Base-by-base conservation (phyloP, 2,329 filamentous ascomycete species). In the Diaporthe caulivora region DNA sequence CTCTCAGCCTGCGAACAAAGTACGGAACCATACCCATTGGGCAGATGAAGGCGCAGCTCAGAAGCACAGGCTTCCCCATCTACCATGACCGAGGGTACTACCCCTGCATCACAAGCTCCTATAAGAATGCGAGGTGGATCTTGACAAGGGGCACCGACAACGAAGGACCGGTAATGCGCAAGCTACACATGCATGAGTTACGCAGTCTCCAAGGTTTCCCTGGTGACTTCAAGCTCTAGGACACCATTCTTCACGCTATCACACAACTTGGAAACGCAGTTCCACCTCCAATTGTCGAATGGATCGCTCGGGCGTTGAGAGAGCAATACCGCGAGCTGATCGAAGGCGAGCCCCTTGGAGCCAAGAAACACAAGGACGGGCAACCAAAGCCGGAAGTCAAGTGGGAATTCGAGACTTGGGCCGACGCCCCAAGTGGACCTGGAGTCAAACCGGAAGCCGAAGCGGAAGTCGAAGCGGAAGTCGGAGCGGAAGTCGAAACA, bases 201-300 rank as follows among this genome's bases (percentile, higher is more conserved):
- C 29, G 18, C 26, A 64, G 18, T 2, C 15, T 49, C 13, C 60
- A 49, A 21, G 42, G 42, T 4, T 34, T 64, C 26, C 60, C 60
- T 24, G 42, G 49, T 6, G 10, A 9, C 2, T 64, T 64, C 42
- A 13, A 15, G 15, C 42, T 64, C 18, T 1, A 31, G 0, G 2
- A 2, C 18, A 15, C 9, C 26, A 34, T 11, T 10, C 11, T 1
- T 1, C 1, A 0, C 11, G 9, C 21, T 7, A 4, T 24, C 4
- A 34, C 5, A 1, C 40, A 47, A 13, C 11, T 64, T 26, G 29
- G 18, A 2, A 49, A 64, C 7, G 29, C 42, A 11, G 60, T 64
- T 26, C 60, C 60, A 5, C 60, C 60, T 34, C 26, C 18, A 24
- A 64, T 64, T 40, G 42, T 64, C 11, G 40, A 29, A 47, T 64